Base-by-base conservation (phyloP, 2,329 filamentous ascomycete genomes). In the Xylariaceae sp. region DNA sequence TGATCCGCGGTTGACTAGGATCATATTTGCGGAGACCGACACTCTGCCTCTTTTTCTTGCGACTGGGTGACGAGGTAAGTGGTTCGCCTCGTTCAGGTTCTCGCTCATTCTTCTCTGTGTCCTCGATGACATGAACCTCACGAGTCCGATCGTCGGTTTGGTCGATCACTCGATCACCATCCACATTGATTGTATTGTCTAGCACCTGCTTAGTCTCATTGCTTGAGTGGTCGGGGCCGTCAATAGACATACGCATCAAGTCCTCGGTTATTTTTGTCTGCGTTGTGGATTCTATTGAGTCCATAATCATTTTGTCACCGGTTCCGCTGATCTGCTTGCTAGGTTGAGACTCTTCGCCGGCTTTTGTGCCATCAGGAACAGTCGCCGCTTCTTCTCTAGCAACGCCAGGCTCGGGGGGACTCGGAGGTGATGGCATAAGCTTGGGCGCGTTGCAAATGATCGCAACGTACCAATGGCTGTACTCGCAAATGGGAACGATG, bases 391-490 rank as follows among this genome's bases (percentile, higher is more conserved):
- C 41, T 25, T 12, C 27, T 37, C 43, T 16, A 11, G 7, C 36
- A 32, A 11, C 23, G 14, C 40, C 38, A 16, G 22, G 11, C 11
- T 38, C 36, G 17, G 52, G 42, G 1, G 23, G 34, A 7, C 38
- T 32, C 6, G 48, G 49, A 10, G 49, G 25, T n/a, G 46, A 40
- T 2, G 62, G 63, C 6, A 80, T 60, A 19, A 93, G 73, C 41
- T 76, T 82, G 3, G 81, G 78, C 2, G 92, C 76, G 59, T 98
- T 95, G 76, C 89, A 95, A 42, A 98, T 92, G 45, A 98, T 92
- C 12, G 89, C 90, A 54, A 97, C 72, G 66, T 93, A 97, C 93
- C 94, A 98, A 65, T 98, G 93, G 1, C 74, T 69, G 55, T 81
- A 74, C 61, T 96, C 87, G 57, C 95, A 94, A 63, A 98, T 88